These are phyloP conservation scores for Fusarium stilboides DNA, from an alignment of 2,329 filamentous ascomycete genomes.

Conservation along the genomic window DNA sequence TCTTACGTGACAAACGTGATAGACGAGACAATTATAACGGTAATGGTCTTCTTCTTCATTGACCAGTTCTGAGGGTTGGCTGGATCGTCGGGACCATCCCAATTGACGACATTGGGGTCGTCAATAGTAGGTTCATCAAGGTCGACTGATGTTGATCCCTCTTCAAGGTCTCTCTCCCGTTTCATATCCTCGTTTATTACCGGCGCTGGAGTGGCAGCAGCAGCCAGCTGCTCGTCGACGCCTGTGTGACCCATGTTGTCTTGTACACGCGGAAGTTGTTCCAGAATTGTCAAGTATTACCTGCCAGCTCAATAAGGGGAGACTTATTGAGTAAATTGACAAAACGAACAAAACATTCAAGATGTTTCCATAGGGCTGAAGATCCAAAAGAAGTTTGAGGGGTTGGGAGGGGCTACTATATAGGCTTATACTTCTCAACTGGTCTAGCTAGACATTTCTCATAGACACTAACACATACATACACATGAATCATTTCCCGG, in stretches of 20 bases:
- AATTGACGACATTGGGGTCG: slow-evolving; percentile 64
- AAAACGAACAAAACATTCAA: background rate
- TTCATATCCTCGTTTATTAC: slow-evolving; percentile 14
- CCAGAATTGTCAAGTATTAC: background rate
- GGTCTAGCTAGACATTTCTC: slow-evolving; percentile 1
- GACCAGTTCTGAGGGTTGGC: slow-evolving; percentile 75
- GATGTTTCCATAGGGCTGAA: slow-evolving; percentile 4
- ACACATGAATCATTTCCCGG: background rate
- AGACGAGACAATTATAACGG: slow-evolving; percentile 56
- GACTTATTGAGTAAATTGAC: background rate
- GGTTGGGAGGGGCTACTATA: slow-evolving; percentile 16
- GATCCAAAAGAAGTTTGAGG: background rate
- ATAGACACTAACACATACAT: slow-evolving; percentile 27
- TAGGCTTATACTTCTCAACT: slow-evolving; percentile 3
- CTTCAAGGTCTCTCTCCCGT: slow-evolving; percentile 40
- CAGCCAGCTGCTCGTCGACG: slow-evolving; percentile 27
- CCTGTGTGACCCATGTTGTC: slow-evolving; percentile 31
- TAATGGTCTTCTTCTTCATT: slow-evolving; percentile 53
- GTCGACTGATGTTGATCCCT: slow-evolving; percentile 42
- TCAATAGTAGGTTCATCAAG: slow-evolving; percentile 34
- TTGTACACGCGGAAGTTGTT: background rate
- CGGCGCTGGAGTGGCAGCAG: slow-evolving; percentile 16
- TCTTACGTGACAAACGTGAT: slow-evolving; percentile 60
- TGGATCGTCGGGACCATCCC: slow-evolving; percentile 71
- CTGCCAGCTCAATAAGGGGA: background rate